phyloP scores from a whole-genome alignment of 805 yeast genomes.

The Scheffersomyces coipomensis region DNA sequence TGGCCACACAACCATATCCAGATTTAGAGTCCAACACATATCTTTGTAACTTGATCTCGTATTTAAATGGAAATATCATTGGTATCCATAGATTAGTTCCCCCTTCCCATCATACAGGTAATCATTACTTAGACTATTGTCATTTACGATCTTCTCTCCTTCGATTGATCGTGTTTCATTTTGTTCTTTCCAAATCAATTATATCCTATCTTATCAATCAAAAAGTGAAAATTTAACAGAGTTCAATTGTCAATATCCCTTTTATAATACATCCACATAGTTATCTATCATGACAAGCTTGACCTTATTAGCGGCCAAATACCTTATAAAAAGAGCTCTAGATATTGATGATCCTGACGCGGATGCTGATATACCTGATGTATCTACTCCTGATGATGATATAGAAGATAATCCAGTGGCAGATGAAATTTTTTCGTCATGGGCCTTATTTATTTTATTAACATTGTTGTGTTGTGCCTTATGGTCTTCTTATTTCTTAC shows the following conservation, averaged over 20 bases:
- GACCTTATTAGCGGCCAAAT: conserved; percentile 22
- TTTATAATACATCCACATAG: too few species aligned
- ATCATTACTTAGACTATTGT: neutral
- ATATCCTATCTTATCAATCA: too few species aligned
- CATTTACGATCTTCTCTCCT: too few species aligned
- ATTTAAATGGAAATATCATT: too few species aligned
- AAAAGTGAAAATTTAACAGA: neutral
- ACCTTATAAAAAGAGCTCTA: conserved; percentile 31
- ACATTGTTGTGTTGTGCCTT: conserved; percentile 80
- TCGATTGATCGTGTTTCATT: too few species aligned
- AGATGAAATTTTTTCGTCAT: conserved; percentile 93
- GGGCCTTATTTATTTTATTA: conserved; percentile 91
- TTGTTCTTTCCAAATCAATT: too few species aligned
- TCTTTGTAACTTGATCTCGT: too few species aligned
- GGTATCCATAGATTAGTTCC: too few species aligned
- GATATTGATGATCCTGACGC: conserved; percentile 19
- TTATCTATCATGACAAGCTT: conserved; percentile 21
- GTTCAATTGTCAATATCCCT: neutral
- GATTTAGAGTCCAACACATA: too few species aligned
- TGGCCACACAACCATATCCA: too few species aligned
- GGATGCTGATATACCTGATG: conserved; percentile 34
- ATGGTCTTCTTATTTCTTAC: conserved; percentile 93
- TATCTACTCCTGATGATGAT: conserved; percentile 47
- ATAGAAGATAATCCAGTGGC: conserved; percentile 80
- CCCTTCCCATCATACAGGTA: neutral